Evolutionary conservation across 2,329 filamentous ascomycete species (phyloP).

Genomic region (Talaromyces rugulosus): DNA sequence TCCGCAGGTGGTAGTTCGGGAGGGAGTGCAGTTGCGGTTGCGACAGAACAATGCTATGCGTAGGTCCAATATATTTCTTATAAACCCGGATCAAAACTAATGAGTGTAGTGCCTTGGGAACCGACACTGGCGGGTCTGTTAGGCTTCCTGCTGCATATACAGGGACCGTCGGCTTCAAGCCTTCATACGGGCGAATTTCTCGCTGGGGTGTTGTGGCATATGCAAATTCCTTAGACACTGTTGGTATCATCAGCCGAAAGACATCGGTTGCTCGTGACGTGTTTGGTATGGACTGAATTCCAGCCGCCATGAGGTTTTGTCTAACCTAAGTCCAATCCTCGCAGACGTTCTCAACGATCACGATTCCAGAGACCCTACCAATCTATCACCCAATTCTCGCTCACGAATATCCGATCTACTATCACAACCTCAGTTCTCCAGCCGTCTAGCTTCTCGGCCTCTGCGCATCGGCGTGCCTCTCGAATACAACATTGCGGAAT

Average conservation of each 20-base stretch:
- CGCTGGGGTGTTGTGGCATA: conserved; percentile 85
- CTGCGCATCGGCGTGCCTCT: conserved; percentile 56
- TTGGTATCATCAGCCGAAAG: conserved; percentile 65
- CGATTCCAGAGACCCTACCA: conserved; percentile 73
- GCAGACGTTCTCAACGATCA: conserved; percentile 53
- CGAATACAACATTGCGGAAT: conserved; percentile 86
- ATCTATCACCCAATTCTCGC: conserved; percentile 56
- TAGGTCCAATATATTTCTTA: conserved; percentile 31
- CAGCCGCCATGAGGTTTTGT: not conserved
- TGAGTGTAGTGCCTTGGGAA: conserved; percentile 66
- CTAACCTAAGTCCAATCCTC: conserved; percentile 7
- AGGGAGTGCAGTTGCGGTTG: conserved; percentile 83
- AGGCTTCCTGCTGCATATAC: conserved; percentile 84
- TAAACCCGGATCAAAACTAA: not conserved
- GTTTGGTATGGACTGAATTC: conserved; percentile 36
- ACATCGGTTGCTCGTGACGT: conserved; percentile 51
- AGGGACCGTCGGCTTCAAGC: conserved; percentile 80
- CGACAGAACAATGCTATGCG: conserved; percentile 57
- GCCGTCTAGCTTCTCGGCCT: conserved; percentile 21
- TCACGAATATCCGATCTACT: conserved; percentile 45
- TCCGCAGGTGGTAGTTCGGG: conserved; percentile 90
- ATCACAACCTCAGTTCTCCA: conserved; percentile 17
- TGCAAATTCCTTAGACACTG: conserved; percentile 87
- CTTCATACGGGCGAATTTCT: conserved; percentile 82
- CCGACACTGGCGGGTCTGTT: conserved; percentile 88